Evolutionary conservation across 1,284 basidiomycete species (phyloP), one percentile per base, ranked within the genome.

Genomic region (Volvariella surrecta): DNA sequence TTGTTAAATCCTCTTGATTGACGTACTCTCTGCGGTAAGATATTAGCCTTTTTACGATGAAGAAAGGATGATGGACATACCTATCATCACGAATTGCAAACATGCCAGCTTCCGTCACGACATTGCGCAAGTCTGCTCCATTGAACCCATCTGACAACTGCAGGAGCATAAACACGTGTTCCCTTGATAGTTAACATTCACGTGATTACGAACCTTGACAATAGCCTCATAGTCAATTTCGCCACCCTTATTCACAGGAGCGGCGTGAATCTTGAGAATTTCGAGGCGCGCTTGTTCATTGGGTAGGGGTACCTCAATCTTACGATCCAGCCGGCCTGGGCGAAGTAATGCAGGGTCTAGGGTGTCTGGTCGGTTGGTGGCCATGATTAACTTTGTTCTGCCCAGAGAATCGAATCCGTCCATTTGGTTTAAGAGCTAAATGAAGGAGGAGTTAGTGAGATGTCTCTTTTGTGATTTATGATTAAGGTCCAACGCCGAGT

Each of bases 371-470:
- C 93, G 75, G 70, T 96, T 96, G 28, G 93, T 96, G 2, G 92
- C 94, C 93, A 99, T 98, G 65, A 99, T 99, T 46, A 99, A 79
- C 66, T 99, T 99, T 34, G 94, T 99, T 55, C 76, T 77, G 41
- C 95, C 96, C 18, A 98, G 73, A 11, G 93, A 90, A 65, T 99
- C 96, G 69, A 99, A 99, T 22, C 96, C 96, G 62, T 99, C 96
- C 92, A 99, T 96, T 67, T 99, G 95, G 62, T 99, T 99, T 38
- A 99, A 76, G 24, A 99, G 73, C 89, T 93, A 55, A n/a, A 28
- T n/a, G n/a, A 42, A 7, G n/a, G n/a, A n/a, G n/a, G n/a, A n/a
- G n/a, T n/a, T n/a, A n/a, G n/a, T n/a, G n/a, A 43, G 10, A 18
- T 1, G 13, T n/a, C 44, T 19, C n/a, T n/a, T n/a, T n/a, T n/a